Conservation (phyloP, 306 rosid species). For the Glycine soja region DNA sequence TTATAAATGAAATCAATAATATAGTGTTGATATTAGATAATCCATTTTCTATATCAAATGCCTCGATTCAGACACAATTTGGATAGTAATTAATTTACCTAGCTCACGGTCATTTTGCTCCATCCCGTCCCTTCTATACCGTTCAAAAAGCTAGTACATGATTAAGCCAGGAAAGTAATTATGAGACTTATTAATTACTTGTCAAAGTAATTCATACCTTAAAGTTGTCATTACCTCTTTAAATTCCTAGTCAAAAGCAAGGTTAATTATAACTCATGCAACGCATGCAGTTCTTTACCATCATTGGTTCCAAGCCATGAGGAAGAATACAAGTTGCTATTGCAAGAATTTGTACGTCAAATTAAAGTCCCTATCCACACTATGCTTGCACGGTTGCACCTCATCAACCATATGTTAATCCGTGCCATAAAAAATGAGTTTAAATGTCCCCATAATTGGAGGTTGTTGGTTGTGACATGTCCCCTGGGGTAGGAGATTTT, state of each 20-base stretch:
- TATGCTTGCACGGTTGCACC: not conserved
- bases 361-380: not conserved
- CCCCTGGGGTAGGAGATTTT: not conserved
- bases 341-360: not conserved
- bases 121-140: too few species aligned
- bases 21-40: too few species aligned
- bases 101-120: too few species aligned
- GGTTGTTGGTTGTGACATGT: constrained; percentile 22
- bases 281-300: not conserved
- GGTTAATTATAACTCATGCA: not conserved
- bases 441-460: constrained; percentile 28
- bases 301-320: not conserved
- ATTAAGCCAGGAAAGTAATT: too few species aligned
- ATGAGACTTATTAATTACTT: too few species aligned
- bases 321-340: not conserved
- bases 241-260: not conserved
- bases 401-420: not conserved
- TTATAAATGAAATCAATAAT: too few species aligned
- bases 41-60: too few species aligned
- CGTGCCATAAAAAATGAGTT: constrained; percentile 26
- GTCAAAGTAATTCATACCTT: too few species aligned
- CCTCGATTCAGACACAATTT: too few species aligned
- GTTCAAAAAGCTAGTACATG: too few species aligned
- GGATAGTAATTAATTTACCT: too few species aligned
- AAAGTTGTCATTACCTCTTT: too few species aligned